phyloP scores from a whole-genome alignment of 1,284 basidiomycete genomes.

The Sporisorium reilianum region DNA sequence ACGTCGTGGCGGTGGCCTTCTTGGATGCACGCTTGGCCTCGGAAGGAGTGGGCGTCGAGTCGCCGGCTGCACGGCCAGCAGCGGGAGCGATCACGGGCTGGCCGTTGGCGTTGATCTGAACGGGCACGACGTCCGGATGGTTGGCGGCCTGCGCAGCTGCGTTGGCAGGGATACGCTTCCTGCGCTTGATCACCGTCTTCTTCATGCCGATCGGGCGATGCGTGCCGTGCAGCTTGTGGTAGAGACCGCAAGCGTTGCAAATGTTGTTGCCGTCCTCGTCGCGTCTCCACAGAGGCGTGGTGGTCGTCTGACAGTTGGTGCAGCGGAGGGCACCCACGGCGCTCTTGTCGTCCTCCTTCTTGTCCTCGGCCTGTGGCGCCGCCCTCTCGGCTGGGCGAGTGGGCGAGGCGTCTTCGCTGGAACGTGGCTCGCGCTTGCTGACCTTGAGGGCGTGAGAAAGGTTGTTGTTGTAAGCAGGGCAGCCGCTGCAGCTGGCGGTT shows the following conservation, averaged over 20 bases:
- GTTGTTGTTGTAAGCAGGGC: conserved; percentile 66
- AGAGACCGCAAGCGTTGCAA: conserved; percentile 85
- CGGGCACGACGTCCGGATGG: conserved; percentile 39
- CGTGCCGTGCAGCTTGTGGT: conserved; percentile 97
- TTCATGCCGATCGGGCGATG: conserved; percentile 98
- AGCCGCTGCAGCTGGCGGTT: conserved; percentile 61
- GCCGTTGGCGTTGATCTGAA: conserved; percentile 47
- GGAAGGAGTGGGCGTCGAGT: conserved; percentile 15
- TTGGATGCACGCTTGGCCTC: conserved; percentile 36
- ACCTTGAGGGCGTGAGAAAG: conserved; percentile 53
- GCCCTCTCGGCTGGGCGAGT: conserved; percentile 21
- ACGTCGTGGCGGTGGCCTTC: conserved; percentile 22
- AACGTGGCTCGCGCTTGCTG: conserved; percentile 33
- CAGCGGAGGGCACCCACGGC: conserved; percentile 71
- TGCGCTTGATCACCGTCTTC: conserved; percentile 96
- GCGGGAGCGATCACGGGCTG: conserved; percentile 49
- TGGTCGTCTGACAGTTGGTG: conserved; percentile 88
- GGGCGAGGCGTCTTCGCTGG: conserved; percentile 30
- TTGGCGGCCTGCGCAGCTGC: conserved; percentile 42
- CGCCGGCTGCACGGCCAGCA: conserved; percentile 24
- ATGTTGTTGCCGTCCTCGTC: conserved; percentile 91
- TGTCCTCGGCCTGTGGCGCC: conserved; percentile 19
- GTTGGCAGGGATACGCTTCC: conserved; percentile 80
- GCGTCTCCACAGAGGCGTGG: conserved; percentile 89
- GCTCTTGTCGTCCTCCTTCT: conserved; percentile 40